A percentile compares a stretch with the other conserved stretches of the same genome.
Conservation (phyloP, 768 basidiomycete species). For the Hygrophorus pudorinus region DNA sequence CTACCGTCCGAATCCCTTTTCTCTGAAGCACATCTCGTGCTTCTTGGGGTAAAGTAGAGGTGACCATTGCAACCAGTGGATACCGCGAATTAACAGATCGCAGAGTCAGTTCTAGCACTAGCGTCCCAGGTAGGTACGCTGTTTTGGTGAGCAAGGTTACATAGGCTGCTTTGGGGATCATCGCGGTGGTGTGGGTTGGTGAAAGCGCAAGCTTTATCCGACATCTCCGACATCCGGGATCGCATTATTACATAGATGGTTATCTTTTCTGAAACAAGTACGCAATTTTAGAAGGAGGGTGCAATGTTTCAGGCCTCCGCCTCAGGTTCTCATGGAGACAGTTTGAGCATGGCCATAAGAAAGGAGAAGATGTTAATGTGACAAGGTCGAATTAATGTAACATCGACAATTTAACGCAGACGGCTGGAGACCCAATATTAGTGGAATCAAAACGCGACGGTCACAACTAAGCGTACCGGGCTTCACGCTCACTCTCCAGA, state of each 20-base stretch:
- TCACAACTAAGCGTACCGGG: constrained; percentile 62
- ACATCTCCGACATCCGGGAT: background rate
- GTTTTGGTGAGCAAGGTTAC: constrained; percentile 70
- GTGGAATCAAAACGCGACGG: background rate
- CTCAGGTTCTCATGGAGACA: no score
- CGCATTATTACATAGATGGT: no score
- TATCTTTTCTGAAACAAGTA: no score
- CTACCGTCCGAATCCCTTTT: constrained; percentile 42
- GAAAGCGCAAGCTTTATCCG: background rate
- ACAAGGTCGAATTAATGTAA: constrained; percentile 6
- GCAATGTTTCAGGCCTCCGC: no score
- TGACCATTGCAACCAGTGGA: constrained; percentile 74
- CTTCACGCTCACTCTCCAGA: constrained; percentile 97
- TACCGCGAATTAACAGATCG: constrained; percentile 48
- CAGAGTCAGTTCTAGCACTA: constrained; percentile 52
- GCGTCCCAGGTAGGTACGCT: constrained; percentile 54
- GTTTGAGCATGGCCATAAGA: background rate
- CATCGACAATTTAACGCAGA: constrained; percentile 23
- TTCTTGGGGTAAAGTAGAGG: constrained; percentile 42
- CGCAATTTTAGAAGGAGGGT: no score
- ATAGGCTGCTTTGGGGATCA: constrained; percentile 46
- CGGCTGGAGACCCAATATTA: constrained; percentile 18
- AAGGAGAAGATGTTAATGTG: background rate
- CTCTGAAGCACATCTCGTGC: constrained; percentile 41
- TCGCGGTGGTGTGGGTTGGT: constrained; percentile 8